Evolutionary conservation across 2,329 filamentous ascomycete species (phyloP).

Genomic region (Canariomyces notabilis): DNA sequence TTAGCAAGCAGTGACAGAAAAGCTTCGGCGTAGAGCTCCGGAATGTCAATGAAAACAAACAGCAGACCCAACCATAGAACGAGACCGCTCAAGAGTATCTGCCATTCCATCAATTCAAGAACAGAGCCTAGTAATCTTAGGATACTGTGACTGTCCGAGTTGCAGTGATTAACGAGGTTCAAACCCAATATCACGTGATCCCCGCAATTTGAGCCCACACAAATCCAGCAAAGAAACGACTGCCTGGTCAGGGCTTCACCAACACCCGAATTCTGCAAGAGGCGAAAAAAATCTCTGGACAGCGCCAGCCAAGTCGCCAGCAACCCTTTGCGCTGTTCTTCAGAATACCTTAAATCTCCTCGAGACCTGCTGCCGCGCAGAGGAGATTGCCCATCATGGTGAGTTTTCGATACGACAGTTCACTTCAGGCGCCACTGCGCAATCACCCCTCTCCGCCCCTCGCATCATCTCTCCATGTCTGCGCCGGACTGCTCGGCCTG

Average conservation of each 20-base stretch:
- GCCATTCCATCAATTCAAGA: no score
- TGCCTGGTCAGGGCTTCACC: constrained; percentile 23
- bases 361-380: constrained; percentile 35
- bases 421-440: not conserved
- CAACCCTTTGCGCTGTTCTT: constrained; percentile 25
- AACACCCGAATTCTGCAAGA: constrained; percentile 24
- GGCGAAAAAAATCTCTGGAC: constrained; percentile 26
- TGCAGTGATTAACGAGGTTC: not conserved
- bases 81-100: no score
- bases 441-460: constrained; percentile 9
- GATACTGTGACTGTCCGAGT: no score
- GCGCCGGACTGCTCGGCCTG: constrained; percentile 5
- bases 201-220: constrained; percentile 24
- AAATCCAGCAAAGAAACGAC: constrained; percentile 21
- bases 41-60: no score
- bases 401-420: constrained; percentile 17
- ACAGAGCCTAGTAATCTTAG: no score
- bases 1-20: no score
- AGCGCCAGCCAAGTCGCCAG: constrained; percentile 25
- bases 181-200: constrained; percentile 21
- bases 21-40: no score
- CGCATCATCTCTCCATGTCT: constrained; percentile 2
- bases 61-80: no score
- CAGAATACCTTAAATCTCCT: constrained; percentile 31
- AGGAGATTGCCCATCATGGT: constrained; percentile 51